phyloP scores from a whole-genome alignment of 2,329 filamentous ascomycete genomes.

The Trichophyton verrucosum region DNA sequence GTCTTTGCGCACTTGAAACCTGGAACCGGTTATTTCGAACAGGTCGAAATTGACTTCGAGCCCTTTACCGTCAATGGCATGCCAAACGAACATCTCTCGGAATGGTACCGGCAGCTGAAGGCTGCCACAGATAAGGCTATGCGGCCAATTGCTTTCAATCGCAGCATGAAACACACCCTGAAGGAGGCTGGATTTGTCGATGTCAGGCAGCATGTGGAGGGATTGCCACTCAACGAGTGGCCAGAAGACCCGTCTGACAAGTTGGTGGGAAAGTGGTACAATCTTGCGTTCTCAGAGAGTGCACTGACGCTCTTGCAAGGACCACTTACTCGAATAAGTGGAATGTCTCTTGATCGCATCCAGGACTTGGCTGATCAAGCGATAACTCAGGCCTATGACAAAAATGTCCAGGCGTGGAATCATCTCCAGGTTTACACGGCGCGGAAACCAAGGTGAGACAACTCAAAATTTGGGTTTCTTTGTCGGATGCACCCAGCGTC shows the following conservation, averaged over 20 bases:
- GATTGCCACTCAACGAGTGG: slow-evolving; percentile 65
- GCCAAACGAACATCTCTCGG: slow-evolving; percentile 38
- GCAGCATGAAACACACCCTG: slow-evolving; percentile 47
- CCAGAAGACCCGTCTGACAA: slow-evolving; percentile 50
- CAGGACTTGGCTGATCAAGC: slow-evolving; percentile 50
- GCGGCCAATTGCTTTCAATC: slow-evolving; percentile 53
- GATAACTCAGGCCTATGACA: slow-evolving; percentile 55
- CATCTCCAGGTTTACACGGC: slow-evolving; percentile 35
- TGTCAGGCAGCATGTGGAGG: slow-evolving; percentile 56
- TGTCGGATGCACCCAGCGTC: slow-evolving; percentile 1
- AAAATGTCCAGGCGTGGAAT: slow-evolving; percentile 59
- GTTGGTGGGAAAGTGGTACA: slow-evolving; percentile 70
- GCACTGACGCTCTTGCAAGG: slow-evolving; percentile 61
- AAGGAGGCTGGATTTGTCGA: slow-evolving; percentile 65
- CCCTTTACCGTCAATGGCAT: slow-evolving; percentile 49
- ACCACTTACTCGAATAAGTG: slow-evolving; percentile 55
- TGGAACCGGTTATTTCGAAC: slow-evolving; percentile 64
- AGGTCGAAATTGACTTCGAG: slow-evolving; percentile 76
- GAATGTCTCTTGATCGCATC: slow-evolving; percentile 52
- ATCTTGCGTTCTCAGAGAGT: slow-evolving; percentile 60
- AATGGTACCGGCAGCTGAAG: slow-evolving; percentile 59
- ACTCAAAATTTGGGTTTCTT: neutral
- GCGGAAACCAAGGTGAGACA: slow-evolving; percentile 22
- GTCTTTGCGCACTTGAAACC: slow-evolving; percentile 63
- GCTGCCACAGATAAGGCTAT: slow-evolving; percentile 54